phyloP scores from a whole-genome alignment of 1,284 basidiomycete species.

The Boletellus deceptivus region DNA sequence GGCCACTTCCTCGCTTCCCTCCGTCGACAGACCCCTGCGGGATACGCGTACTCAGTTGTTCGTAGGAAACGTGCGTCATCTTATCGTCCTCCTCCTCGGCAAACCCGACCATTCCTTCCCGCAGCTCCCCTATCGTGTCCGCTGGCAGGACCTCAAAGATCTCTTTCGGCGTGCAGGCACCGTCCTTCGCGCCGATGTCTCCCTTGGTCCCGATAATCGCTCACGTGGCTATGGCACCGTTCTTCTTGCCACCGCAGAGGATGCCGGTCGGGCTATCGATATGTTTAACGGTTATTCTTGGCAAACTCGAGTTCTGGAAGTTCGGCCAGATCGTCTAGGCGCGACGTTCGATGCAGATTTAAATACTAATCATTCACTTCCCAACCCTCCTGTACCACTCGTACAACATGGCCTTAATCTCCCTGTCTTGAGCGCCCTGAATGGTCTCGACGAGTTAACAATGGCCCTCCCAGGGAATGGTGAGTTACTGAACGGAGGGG shows the following conservation, averaged over 20 bases:
- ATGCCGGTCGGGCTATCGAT: constrained; percentile 86
- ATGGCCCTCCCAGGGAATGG: constrained; percentile 13
- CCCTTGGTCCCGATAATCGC: constrained; percentile 88
- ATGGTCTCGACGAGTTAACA: constrained; percentile 21
- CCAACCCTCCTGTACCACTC: constrained; percentile 15
- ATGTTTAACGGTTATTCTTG: constrained; percentile 91
- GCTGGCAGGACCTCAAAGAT: constrained; percentile 99
- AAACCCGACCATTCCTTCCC: no score
- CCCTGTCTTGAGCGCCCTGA: constrained; percentile 13
- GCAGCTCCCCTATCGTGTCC: constrained; percentile 90
- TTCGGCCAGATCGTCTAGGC: constrained; percentile 75
- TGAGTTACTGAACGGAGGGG: constrained; percentile 30
- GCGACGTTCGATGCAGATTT: constrained; percentile 28
- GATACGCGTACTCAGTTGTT: constrained; percentile 92
- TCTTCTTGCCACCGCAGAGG: constrained; percentile 86
- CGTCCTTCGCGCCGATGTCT: constrained; percentile 92
- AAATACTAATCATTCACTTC: constrained; percentile 13
- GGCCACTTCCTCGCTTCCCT: constrained; percentile 57
- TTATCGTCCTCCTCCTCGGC: neutral
- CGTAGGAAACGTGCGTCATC: constrained; percentile 78
- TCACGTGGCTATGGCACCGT: constrained; percentile 94
- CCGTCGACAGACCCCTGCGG: constrained; percentile 48
- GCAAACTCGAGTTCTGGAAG: constrained; percentile 89
- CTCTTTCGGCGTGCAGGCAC: constrained; percentile 94
- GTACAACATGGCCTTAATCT: constrained; percentile 19